Percentiles rank a stretch among this genome's conserved stretches.
phyloP scores from a whole-genome alignment of 2,329 filamentous ascomycete species.

The Claviceps sorghi region DNA sequence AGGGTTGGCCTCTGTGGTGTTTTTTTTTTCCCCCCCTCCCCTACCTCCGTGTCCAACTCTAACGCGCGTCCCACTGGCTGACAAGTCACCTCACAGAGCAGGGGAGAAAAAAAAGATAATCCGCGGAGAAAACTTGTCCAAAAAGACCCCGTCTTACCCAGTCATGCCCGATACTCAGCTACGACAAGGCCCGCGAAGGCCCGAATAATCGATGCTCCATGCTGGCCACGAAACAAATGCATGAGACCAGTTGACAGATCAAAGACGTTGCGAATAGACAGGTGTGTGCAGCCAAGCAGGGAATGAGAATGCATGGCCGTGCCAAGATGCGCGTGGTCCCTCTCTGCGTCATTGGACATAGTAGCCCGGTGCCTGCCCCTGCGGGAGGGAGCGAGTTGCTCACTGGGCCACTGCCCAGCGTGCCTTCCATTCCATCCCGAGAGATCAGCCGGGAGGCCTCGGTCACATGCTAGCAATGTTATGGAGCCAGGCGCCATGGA shows the following conservation, averaged over 20 bases:
- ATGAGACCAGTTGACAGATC: not conserved
- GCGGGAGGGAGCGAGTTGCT: not conserved
- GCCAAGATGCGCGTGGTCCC: not conserved
- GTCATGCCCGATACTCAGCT: not conserved
- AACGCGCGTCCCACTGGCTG: not conserved
- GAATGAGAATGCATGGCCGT: not conserved
- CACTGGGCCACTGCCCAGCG: not conserved
- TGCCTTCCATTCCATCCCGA: not conserved
- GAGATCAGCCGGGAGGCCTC: not conserved
- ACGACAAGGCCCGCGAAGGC: not conserved
- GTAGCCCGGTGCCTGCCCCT: not conserved
- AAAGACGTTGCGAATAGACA: not conserved
- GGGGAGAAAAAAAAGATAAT: not conserved
- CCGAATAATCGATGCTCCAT: not conserved
- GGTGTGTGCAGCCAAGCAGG: not conserved
- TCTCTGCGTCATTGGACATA: not conserved
- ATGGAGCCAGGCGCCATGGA: not conserved
- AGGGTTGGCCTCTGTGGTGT: not conserved
- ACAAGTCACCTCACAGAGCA: not conserved
- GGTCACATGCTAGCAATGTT: not conserved
- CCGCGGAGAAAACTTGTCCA: not conserved
- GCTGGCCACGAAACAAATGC: not conserved
- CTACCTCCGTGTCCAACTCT: not conserved
- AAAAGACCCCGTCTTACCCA: not conserved
- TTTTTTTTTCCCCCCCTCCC: not conserved